phyloP scores from a whole-genome alignment of 1,284 basidiomycete species.

The Thecaphora thlaspeos region DNA sequence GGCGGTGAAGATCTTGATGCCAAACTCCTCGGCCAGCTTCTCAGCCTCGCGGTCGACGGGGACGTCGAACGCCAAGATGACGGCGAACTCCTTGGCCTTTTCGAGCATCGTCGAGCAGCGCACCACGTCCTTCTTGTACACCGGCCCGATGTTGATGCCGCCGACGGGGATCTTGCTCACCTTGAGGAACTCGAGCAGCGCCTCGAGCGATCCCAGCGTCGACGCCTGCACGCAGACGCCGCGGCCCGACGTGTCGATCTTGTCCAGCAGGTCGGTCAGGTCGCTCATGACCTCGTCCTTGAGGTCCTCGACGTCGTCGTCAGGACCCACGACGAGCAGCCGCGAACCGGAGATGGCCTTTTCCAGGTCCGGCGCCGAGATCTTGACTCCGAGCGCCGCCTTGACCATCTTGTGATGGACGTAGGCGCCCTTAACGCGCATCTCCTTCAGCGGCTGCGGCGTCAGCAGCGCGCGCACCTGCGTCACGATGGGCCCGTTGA shows the following conservation, averaged over 20 bases:
- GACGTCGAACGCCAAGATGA: slow-evolving; percentile 96
- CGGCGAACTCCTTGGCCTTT: slow-evolving; percentile 90
- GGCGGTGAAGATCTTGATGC: slow-evolving; percentile 91
- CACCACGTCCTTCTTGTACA: slow-evolving; percentile 95
- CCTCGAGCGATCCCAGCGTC: slow-evolving; percentile 95
- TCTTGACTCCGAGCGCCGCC: slow-evolving; percentile 95
- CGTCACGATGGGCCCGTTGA: slow-evolving; percentile 96
- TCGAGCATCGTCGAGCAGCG: slow-evolving; percentile 91
- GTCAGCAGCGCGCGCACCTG: slow-evolving; percentile 91
- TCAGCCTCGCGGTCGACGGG: slow-evolving; percentile 85
- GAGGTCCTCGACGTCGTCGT: slow-evolving; percentile 93
- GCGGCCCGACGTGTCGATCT: slow-evolving; percentile 88
- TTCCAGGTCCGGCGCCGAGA: slow-evolving; percentile 91
- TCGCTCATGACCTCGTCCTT: slow-evolving; percentile 97
- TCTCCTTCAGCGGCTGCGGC: slow-evolving; percentile 91
- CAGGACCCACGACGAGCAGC: slow-evolving; percentile 83
- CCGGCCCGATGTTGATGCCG: slow-evolving; percentile 96
- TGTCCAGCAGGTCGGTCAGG: slow-evolving; percentile 82
- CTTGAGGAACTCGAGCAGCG: slow-evolving; percentile 92
- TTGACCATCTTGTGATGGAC: slow-evolving; percentile 98
- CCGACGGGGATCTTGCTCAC: slow-evolving; percentile 83
- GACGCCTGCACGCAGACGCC: slow-evolving; percentile 98
- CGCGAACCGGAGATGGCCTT: slow-evolving; percentile 99
- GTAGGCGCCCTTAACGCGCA: slow-evolving; percentile 96
- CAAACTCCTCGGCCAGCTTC: slow-evolving; percentile 85